Base-by-base conservation (phyloP, 345 rosid species). In the Eucalyptus cloeziana region DNA sequence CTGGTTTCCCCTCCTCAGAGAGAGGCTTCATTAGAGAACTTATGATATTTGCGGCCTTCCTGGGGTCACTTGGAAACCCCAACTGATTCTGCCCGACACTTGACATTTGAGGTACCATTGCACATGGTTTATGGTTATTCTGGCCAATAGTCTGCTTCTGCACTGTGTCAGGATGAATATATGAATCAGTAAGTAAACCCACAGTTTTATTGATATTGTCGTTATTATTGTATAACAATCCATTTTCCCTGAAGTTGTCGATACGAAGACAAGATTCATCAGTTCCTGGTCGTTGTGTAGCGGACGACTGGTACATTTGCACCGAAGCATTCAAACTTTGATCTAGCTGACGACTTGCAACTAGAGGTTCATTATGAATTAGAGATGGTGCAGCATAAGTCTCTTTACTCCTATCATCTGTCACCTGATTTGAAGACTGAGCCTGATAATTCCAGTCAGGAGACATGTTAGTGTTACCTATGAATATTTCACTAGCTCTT, bases 371-470 rank as follows among this genome's bases (percentile, higher is more conserved):
- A 21, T 54, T 86, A 86, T 86, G 87, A 21, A 60, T 50, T 22
- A 86, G 69, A 86, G 87, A 86, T 16, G 67, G 44, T 44, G 64
- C n/a, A 19, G 67, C 87, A 37, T 86, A 86, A 52, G 43, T 86
- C 17, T 50, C 54, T 51, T 86, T 52, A 31, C 67, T 30, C 45
- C 62, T 89, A 87, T 93, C 95, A 52, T 92, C 91, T 76, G 93
- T 91, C 8, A 89, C 86, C 49, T 86, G 93, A 86, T 91, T 92
- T 50, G 95, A 90, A 89, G 94, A 64, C 44, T 87, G 89, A 86
- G 91, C 91, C 83, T 92, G 89, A 87, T 90, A 94, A 86, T 96
- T 93, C 99, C 99, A 97, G 49, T 95, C 98, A 45, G 98, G 99
- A 89, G 98, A 95, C 98, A 94, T 96, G 87, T 95, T 96, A 92